phyloP scores from a whole-genome alignment of 2,329 filamentous ascomycete genomes.

The Penicillium oxalicum region DNA sequence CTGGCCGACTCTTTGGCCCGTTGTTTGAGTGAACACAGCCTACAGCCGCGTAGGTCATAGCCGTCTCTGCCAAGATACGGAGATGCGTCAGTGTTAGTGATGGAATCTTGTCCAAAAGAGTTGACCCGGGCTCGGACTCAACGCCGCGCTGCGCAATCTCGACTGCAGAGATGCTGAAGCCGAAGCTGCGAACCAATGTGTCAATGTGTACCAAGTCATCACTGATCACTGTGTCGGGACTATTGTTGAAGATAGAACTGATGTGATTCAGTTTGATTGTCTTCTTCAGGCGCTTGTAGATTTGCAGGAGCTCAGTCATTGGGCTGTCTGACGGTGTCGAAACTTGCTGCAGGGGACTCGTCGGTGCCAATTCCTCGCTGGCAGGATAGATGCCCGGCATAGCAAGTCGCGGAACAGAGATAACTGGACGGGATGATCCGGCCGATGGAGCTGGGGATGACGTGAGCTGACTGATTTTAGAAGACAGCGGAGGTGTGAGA shows the following conservation, averaged over 20 bases:
- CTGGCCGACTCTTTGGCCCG: conserved; percentile 51
- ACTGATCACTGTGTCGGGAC: conserved; percentile 32
- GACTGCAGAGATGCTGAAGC: conserved; percentile 76
- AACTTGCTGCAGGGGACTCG: conserved; percentile 30
- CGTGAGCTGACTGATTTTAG: conserved; percentile 32
- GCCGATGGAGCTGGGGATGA: conserved; percentile 24
- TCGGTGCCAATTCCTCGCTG: conserved; percentile 26
- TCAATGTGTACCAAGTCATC: conserved; percentile 47
- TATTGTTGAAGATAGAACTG: conserved; percentile 42
- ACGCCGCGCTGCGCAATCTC: conserved; percentile 90
- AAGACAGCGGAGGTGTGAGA: conserved; percentile 47
- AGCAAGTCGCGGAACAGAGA: conserved; percentile 24
- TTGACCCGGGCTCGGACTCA: conserved; percentile 65
- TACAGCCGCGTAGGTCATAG: conserved; percentile 74
- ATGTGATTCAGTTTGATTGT: conserved; percentile 50
- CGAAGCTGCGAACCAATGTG: conserved; percentile 50
- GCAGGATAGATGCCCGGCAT: conserved; percentile 38
- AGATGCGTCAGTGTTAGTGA: conserved; percentile 80
- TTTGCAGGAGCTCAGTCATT: conserved; percentile 46
- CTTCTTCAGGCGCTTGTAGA: conserved; percentile 53
- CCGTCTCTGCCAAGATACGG: conserved; percentile 81
- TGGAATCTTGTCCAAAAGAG: conserved; percentile 75
- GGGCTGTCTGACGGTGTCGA: conserved; percentile 28
- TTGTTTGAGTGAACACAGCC: conserved; percentile 60
- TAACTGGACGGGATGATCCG: conserved; percentile 20